phyloP scores from a whole-genome alignment of 192 early-diverging fungal species.

The Entomortierella beljakovae region DNA sequence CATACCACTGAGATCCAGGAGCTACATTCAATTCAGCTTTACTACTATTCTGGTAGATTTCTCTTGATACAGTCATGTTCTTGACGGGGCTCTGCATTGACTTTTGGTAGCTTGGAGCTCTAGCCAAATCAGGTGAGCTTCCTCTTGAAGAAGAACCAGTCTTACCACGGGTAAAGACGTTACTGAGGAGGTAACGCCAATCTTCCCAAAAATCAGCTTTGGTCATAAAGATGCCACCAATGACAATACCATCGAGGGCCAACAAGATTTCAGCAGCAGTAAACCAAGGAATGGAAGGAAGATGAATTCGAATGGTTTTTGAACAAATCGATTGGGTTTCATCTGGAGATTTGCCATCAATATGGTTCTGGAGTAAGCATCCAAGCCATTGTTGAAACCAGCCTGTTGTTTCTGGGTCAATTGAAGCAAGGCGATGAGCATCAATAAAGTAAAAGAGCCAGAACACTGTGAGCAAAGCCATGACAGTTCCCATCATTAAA shows the following conservation, averaged over 20 bases:
- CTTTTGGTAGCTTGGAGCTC: neutral
- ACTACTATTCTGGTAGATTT: conserved; percentile 6
- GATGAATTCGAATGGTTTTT: neutral
- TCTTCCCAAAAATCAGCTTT: conserved; percentile 49
- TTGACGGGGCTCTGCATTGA: neutral
- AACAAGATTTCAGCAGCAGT: conserved; percentile 33
- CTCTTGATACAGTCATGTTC: neutral
- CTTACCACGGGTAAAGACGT: conserved; percentile 22
- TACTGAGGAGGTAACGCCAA: conserved; percentile 26
- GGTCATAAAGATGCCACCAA: conserved; percentile 32
- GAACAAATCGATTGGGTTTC: conserved; percentile 38
- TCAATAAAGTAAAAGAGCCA: conserved; percentile 50
- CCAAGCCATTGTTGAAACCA: conserved; percentile 18
- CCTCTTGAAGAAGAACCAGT: conserved; percentile 19
- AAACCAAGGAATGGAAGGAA: conserved; percentile 43
- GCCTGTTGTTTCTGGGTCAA: neutral
- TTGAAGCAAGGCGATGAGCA: conserved; percentile 22
- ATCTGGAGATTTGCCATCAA: conserved; percentile 8
- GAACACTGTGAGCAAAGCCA: conserved; percentile 41
- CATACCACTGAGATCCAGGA: conserved; percentile 35
- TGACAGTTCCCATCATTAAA: conserved; percentile 35
- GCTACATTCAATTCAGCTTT: conserved; percentile 18
- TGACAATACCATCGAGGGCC: conserved; percentile 26
- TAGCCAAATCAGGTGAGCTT: conserved; percentile 17
- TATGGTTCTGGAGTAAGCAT: conserved; percentile 2